Evolutionary conservation across 2,329 filamentous ascomycete species (phyloP).

Genomic region (Colletotrichum nymphaeae): DNA sequence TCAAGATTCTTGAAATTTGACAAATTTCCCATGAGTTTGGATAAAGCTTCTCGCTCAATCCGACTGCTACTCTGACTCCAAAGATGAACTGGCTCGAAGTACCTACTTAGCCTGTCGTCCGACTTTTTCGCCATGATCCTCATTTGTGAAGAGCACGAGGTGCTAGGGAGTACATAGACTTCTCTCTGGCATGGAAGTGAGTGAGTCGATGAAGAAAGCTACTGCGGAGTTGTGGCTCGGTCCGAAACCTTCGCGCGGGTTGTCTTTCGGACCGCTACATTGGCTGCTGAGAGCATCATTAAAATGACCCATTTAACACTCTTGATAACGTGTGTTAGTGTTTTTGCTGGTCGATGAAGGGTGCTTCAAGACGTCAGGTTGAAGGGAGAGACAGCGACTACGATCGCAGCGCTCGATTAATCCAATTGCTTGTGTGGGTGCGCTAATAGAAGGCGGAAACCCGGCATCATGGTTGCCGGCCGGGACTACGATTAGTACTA

Average conservation of each 20-base stretch:
- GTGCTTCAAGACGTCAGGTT: too few species aligned
- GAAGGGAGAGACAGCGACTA: too few species aligned
- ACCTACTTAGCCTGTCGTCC: not conserved
- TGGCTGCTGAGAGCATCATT: not conserved
- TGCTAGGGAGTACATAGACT: not conserved
- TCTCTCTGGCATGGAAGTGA: not conserved
- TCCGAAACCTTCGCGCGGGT: not conserved
- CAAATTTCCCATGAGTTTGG: too few species aligned
- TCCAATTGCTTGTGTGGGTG: not conserved
- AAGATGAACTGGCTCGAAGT: not conserved
- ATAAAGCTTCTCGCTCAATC: too few species aligned
- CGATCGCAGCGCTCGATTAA: too few species aligned
- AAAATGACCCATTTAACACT: too few species aligned
- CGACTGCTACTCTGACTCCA: not conserved
- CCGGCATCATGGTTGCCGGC: too few species aligned
- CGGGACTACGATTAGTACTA: not conserved
- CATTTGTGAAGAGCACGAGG: too few species aligned
- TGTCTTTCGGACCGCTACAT: slow-evolving; percentile 36
- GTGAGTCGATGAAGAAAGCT: not conserved
- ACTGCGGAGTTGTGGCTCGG: not conserved
- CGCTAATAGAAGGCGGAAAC: not conserved
- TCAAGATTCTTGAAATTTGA: too few species aligned
- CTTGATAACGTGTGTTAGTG: not conserved
- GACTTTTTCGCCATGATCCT: not conserved
- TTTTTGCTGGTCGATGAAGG: not conserved